Percentiles rank a stretch among this genome's conserved stretches.
phyloP scores from a whole-genome alignment of 352 stramenopile species.

The Phytophthora hibernalis region DNA sequence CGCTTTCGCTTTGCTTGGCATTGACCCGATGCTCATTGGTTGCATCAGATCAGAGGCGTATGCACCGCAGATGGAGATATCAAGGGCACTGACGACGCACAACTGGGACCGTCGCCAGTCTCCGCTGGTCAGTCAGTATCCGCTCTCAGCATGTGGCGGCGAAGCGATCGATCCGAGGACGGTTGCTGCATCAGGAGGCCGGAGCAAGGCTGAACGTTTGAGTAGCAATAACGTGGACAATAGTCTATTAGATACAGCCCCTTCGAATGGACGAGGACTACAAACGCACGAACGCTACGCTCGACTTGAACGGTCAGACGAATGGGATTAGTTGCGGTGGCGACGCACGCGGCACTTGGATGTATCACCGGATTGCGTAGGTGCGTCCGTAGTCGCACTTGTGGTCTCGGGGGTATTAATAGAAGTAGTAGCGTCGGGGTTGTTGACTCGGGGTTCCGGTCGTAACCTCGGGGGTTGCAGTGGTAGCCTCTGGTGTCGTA shows the following conservation, averaged over 20 bases:
- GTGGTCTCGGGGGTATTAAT: constrained; percentile 5
- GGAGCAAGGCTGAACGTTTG: constrained; percentile 8
- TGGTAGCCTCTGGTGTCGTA: constrained; percentile 8
- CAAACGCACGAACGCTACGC: constrained; percentile 27
- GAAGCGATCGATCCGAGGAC: constrained; percentile 4
- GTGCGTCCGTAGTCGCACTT: constrained; percentile 6
- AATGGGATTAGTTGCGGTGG: constrained; percentile 24
- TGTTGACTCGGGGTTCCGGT: too few species aligned
- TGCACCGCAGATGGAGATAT: constrained; percentile 29
- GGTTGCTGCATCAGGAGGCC: constrained; percentile 5
- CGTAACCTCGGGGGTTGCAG: too few species aligned
- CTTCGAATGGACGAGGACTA: constrained; percentile 18
- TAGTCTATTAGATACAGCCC: constrained; percentile 30
- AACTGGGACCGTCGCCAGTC: constrained; percentile 21
- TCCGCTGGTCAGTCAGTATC: constrained; percentile 24
- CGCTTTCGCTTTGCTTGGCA: constrained; percentile 4
- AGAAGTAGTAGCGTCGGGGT: too few species aligned
- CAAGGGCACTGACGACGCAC: background rate
- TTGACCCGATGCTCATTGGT: constrained; percentile 1
- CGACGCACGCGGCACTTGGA: constrained; percentile 35
- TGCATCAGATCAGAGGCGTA: constrained; percentile 14
- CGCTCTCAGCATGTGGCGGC: constrained; percentile 8
- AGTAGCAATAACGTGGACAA: constrained; percentile 17
- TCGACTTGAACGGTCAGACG: constrained; percentile 29
- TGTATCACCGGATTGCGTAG: constrained; percentile 20